A percentile compares a stretch with the other conserved stretches of the same genome.
These are phyloP conservation scores for Yamadazyma membranifaciens DNA, from an alignment of 1,139 yeast genomes.

Conservation along the genomic window DNA sequence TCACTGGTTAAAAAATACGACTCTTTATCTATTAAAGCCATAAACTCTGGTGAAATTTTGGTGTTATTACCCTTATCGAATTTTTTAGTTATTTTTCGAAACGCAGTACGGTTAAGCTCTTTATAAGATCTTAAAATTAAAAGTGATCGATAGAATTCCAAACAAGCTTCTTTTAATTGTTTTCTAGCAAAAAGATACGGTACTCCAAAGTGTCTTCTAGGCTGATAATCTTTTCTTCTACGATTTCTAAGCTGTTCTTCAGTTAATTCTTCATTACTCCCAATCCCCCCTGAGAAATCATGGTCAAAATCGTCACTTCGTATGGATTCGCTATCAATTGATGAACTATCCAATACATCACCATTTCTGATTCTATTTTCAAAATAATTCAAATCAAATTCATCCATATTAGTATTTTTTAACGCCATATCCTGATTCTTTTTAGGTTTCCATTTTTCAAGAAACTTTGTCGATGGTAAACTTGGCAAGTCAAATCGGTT, in stretches of 20 bases:
- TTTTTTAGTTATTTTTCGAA: constrained; percentile 84
- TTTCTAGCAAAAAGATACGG: constrained; percentile 72
- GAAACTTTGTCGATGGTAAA: constrained; percentile 50
- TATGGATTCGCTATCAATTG: constrained; percentile 15
- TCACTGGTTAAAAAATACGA: constrained; percentile 66
- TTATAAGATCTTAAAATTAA: constrained; percentile 77
- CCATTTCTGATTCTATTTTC: constrained; percentile 47
- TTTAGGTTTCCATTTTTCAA: constrained; percentile 22
- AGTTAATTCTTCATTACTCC: constrained; percentile 7
- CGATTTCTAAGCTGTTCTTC: constrained; percentile 18
- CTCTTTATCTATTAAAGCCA: constrained; percentile 54
- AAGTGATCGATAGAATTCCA: constrained; percentile 77
- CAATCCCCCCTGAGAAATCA: not conserved
- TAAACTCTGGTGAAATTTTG: constrained; percentile 48
- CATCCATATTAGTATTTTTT: constrained; percentile 11
- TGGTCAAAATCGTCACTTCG: not conserved
- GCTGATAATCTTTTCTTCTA: constrained; percentile 31
- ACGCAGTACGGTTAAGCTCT: constrained; percentile 79
- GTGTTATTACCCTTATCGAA: constrained; percentile 72
- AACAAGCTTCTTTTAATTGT: constrained; percentile 71
- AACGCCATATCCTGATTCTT: constrained; percentile 17
- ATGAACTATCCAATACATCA: constrained; percentile 14
- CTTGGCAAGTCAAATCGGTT: constrained; percentile 56
- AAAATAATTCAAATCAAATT: constrained; percentile 31
- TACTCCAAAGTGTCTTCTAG: constrained; percentile 38